Evolutionary conservation across 192 early-diverging fungal species (phyloP).

Genomic region (Rhizoclosmatium globosum): DNA sequence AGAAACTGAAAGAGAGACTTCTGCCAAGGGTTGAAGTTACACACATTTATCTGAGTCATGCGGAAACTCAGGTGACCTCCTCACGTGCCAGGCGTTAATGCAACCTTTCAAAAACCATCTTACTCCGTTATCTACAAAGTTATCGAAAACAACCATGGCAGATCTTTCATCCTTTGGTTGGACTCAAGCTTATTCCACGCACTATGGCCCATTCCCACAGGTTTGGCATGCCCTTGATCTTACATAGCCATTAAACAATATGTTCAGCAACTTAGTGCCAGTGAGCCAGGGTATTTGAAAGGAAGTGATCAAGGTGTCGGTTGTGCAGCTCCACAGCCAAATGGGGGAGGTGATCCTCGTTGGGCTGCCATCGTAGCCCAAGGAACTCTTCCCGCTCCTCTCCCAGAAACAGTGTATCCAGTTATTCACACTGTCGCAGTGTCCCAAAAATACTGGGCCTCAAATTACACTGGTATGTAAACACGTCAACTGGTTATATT

Average conservation of each 20-base stretch:
- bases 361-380: neutral
- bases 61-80: too few species aligned
- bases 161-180: neutral
- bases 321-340: neutral
- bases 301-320: neutral
- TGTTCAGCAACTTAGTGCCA: neutral
- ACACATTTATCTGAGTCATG: too few species aligned
- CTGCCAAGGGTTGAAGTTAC: too few species aligned
- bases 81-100: too few species aligned
- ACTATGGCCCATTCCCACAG: neutral
- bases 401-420: neutral
- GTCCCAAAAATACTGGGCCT: neutral
- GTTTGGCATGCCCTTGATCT: too few species aligned
- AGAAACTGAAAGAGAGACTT: too few species aligned
- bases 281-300: neutral
- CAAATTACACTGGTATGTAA: neutral
- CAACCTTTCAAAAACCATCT: too few species aligned
- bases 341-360: neutral
- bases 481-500: too few species aligned
- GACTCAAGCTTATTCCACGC: neutral
- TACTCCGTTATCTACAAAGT: too few species aligned
- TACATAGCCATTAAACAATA: too few species aligned
- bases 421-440: neutral
- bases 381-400: neutral
- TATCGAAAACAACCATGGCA: too few species aligned